A percentile compares a stretch with the other conserved stretches of the same genome.
These are phyloP conservation scores for Xerocomus brunneocitrinus DNA, from an alignment of 768 basidiomycete species.

Conservation along the genomic window DNA sequence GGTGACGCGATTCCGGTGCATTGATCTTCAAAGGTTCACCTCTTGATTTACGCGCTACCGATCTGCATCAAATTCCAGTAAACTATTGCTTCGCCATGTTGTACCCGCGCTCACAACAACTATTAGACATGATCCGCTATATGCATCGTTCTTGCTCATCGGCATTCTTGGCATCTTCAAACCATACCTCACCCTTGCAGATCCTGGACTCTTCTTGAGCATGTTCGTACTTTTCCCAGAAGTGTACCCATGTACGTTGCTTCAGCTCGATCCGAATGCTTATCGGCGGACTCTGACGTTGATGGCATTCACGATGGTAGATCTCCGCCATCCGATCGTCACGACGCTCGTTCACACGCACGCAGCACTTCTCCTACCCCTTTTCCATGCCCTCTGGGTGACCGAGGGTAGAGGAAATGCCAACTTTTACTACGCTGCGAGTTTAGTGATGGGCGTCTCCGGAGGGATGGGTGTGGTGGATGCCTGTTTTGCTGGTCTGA, in stretches of 20 bases:
- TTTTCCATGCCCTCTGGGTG: slow-evolving; percentile 92
- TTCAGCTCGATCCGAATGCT: slow-evolving; percentile 3
- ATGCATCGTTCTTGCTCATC: slow-evolving; percentile 67
- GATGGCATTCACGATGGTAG: slow-evolving; percentile 35
- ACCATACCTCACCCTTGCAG: slow-evolving; percentile 86
- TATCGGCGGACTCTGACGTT: neutral
- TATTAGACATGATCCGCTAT: slow-evolving; percentile 76
- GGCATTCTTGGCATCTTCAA: slow-evolving; percentile 85
- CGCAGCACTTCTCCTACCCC: slow-evolving; percentile 77
- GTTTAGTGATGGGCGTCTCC: slow-evolving; percentile 86
- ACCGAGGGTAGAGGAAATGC: slow-evolving; percentile 91
- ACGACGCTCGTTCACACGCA: slow-evolving; percentile 80
- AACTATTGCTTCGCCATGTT: slow-evolving; percentile 16
- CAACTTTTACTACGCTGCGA: slow-evolving; percentile 97
- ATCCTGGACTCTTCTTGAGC: slow-evolving; percentile 80
- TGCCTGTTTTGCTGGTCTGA: slow-evolving; percentile 76
- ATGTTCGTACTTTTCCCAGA: slow-evolving; percentile 83
- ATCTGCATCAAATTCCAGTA: slow-evolving; percentile 87
- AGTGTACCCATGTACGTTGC: slow-evolving; percentile 66
- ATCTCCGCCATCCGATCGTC: slow-evolving; percentile 81
- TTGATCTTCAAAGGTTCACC: slow-evolving; percentile 57
- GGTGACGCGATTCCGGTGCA: neutral
- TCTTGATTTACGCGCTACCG: slow-evolving; percentile 77
- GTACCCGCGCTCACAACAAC: neutral
- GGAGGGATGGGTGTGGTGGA: slow-evolving; percentile 84